Base-by-base conservation (phyloP, 192 early-diverging fungal species). In the Backusella luteola region DNA sequence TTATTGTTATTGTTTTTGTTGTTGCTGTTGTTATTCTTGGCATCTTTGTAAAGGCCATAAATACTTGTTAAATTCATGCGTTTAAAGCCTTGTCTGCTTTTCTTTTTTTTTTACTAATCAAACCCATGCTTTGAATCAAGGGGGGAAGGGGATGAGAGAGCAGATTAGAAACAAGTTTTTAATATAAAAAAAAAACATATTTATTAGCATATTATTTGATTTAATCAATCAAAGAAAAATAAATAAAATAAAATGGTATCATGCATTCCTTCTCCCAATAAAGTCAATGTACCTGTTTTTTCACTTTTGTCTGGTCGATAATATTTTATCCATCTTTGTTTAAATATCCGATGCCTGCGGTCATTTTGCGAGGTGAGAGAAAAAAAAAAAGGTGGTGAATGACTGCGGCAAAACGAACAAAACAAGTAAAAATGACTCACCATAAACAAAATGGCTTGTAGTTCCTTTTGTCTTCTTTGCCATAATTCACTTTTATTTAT, bases 391-490 rank as follows among this genome's bases (percentile, higher is more conserved):
- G 8, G n/a, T 56, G 2, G n/a, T 9, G 19, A 53, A 53, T 59
- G 56, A 29, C 23, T 63, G 56, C 56, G 56, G 56, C 9, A 63
- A 63, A 63, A 63, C 11, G 2, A 11, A 63, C 56, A 63, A 63
- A 63, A 14, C 1, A 63, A 17, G 56, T 63, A 63, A 63, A 63
- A 63, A 63, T 63, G 56, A 63, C 56, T 63, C 56, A 63, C 42
- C 15, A 44, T 14, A 63, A n/a, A 63, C 8, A 63, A 63, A 63
- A 12, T 9, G 56, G 23, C 23, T 32, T 59, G 44, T 17, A 3
- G 4, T 46, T 11, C 1, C n/a, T 21, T 59, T 26, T 29, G 3
- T 8, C 23, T 29, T 26, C 56, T 29, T 63, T 29, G 56, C 56
- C 56, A 63, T 23, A 59, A 19, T 17, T 46, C 52, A 32, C 32